Evolutionary conservation across 2,329 filamentous ascomycete genomes (phyloP).

Genomic region (Ophiostoma triangulosporum): DNA sequence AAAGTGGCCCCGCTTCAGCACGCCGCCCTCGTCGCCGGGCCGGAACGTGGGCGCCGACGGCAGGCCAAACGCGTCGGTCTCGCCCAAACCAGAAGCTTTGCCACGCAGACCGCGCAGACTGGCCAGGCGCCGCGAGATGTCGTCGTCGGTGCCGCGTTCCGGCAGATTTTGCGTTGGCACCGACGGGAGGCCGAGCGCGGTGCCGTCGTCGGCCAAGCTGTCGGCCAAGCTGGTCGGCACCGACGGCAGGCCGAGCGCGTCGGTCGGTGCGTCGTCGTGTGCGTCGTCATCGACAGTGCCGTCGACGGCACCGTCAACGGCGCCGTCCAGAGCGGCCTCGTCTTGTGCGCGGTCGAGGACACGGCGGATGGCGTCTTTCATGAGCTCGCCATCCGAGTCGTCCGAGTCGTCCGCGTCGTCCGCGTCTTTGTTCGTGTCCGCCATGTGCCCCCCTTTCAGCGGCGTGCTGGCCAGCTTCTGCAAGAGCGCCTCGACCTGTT

Average conservation of each 20-base stretch:
- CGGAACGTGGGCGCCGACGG: slow-evolving; percentile 36
- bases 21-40: slow-evolving; percentile 27
- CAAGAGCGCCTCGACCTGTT: slow-evolving; percentile 21
- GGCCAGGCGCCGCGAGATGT: slow-evolving; percentile 39
- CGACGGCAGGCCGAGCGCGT: slow-evolving; percentile 29
- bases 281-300: neutral
- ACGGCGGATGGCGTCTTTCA: slow-evolving; percentile 30
- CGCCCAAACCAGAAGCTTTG: slow-evolving; percentile 14
- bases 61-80: slow-evolving; percentile 26
- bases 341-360: slow-evolving; percentile 34
- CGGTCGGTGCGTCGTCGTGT: slow-evolving; percentile 2
- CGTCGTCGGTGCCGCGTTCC: slow-evolving; percentile 25
- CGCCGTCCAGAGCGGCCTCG: slow-evolving; percentile 25
- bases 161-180: neutral
- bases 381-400: slow-evolving; percentile 38
- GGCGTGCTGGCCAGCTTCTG: slow-evolving; percentile 19
- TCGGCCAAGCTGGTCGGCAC: slow-evolving; percentile 35
- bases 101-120: slow-evolving; percentile 29
- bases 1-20: neutral
- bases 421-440: neutral
- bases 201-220: slow-evolving; percentile 29
- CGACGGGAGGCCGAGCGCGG: slow-evolving; percentile 5
- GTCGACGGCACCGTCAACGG: neutral
- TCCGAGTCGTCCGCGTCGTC: slow-evolving; percentile 15
- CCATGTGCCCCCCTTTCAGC: neutral